These are phyloP conservation scores for Tagetes patula DNA, from an alignment of 129 eudicot genomes.

Conservation along the genomic window DNA sequence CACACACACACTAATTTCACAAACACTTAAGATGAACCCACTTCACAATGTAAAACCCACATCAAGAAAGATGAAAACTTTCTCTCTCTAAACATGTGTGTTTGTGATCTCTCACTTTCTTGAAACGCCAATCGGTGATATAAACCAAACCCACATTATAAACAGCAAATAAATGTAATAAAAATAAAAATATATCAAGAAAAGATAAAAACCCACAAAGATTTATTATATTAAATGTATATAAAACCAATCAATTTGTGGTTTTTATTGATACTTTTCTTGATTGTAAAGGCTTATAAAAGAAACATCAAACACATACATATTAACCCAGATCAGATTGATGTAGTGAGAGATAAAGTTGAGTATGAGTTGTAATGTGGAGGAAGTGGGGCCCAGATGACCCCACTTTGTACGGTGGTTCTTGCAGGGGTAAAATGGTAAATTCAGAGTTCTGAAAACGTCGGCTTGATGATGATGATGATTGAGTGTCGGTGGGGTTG, in stretches of 20 bases:
- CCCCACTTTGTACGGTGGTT: conserved; percentile 20
- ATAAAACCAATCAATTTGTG: conserved; percentile 40
- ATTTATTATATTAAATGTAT: not conserved
- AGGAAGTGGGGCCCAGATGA: conserved; percentile 28
- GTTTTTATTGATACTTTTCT: conserved; percentile 39
- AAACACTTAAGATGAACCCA: conserved; percentile 25
- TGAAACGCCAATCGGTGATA: conserved; percentile 35
- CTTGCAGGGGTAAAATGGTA: conserved; percentile 25
- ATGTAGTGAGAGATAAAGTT: conserved; percentile 36
- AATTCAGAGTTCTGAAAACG: not conserved
- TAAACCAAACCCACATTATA: conserved; percentile 51
- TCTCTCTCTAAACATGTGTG: conserved; percentile 23
- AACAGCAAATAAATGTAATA: conserved; percentile 15
- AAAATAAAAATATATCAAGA: conserved; percentile 6
- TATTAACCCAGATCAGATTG: conserved; percentile 41
- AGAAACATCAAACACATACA: conserved; percentile 44
- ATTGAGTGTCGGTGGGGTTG: conserved; percentile 34
- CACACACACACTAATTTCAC: conserved; percentile 23
- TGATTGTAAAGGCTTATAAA: conserved; percentile 66
- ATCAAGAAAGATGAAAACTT: conserved; percentile 26
- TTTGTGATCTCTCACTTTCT: conserved; percentile 17
- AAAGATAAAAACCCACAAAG: conserved; percentile 32
- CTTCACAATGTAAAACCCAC: conserved; percentile 15
- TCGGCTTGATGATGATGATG: conserved; percentile 3
- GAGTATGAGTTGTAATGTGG: conserved; percentile 37